Evolutionary conservation across 169 alveolate genomes (phyloP).

Genomic region (Plasmodium yoelii): DNA sequence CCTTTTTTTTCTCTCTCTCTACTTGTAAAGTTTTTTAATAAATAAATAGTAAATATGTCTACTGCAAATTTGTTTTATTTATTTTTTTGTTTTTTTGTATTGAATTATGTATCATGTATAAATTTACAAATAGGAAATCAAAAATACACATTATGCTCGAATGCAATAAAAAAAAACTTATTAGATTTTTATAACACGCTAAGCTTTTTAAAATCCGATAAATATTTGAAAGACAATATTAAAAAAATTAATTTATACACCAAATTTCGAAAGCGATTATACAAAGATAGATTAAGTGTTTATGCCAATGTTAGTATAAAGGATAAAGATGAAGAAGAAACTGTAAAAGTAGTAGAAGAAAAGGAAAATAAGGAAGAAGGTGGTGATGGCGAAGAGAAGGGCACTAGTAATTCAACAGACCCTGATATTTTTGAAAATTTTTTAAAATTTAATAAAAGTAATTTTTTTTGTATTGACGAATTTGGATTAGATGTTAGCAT

Average conservation of each 20-base stretch:
- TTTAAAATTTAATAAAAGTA: constrained; percentile 62
- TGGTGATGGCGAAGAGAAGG: constrained; percentile 31
- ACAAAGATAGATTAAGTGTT: constrained; percentile 64
- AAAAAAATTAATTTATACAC: constrained; percentile 68
- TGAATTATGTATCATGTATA: constrained; percentile 65
- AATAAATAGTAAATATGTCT: constrained; percentile 53
- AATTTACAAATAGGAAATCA: constrained; percentile 75
- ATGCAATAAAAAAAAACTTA: constrained; percentile 60
- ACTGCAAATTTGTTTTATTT: constrained; percentile 15
- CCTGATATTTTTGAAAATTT: constrained; percentile 58
- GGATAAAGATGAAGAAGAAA: constrained; percentile 66
- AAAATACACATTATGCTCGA: constrained; percentile 49
- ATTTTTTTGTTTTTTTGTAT: constrained; percentile 49
- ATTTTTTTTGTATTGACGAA: constrained; percentile 75
- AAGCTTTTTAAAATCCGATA: constrained; percentile 57
- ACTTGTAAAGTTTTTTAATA: not conserved
- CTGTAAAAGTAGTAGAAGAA: constrained; percentile 49
- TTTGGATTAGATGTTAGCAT: constrained; percentile 66
- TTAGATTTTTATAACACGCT: constrained; percentile 58
- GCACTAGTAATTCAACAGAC: not conserved
- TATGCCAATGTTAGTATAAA: constrained; percentile 71
- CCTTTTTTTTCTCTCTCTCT: constrained; percentile 1
- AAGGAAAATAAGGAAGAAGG: constrained; percentile 38
- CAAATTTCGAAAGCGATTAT: constrained; percentile 60
- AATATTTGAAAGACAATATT: constrained; percentile 64